Evolutionary conservation across 2,329 filamentous ascomycete genomes (phyloP).

Genomic region (Colletotrichum sp.): DNA sequence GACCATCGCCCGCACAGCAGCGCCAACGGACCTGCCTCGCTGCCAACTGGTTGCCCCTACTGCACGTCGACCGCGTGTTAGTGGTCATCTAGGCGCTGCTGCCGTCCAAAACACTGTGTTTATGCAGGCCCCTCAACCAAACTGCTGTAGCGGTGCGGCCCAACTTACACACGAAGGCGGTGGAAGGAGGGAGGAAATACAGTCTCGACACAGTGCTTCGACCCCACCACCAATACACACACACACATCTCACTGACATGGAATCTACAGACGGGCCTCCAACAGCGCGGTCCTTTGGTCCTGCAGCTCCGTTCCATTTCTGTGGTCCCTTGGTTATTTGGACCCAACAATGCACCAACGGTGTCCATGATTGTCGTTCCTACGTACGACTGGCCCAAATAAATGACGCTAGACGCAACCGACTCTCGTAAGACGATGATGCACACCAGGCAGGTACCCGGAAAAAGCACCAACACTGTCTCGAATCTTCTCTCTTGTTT

Average conservation of each 20-base stretch:
- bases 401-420: slow-evolving; percentile 1
- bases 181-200: not conserved
- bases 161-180: not conserved
- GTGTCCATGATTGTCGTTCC: not conserved
- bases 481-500: not conserved
- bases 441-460: not conserved
- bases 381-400: not conserved
- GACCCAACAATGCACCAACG: not conserved
- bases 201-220: not conserved
- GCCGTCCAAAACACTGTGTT: not conserved
- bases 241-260: not conserved
- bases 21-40: not conserved
- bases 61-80: not conserved
- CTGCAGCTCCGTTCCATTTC: not conserved
- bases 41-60: not conserved
- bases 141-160: not conserved
- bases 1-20: slow-evolving; percentile 8
- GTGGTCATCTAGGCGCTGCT: slow-evolving; percentile 1
- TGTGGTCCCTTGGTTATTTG: not conserved
- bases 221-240: not conserved
- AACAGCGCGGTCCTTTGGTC: not conserved
- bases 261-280: not conserved
- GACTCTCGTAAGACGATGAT: slow-evolving; percentile 17
- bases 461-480: not conserved
- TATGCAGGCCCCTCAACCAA: not conserved